Base-by-base conservation (phyloP, 768 basidiomycete species). In the Hericium alpestre region DNA sequence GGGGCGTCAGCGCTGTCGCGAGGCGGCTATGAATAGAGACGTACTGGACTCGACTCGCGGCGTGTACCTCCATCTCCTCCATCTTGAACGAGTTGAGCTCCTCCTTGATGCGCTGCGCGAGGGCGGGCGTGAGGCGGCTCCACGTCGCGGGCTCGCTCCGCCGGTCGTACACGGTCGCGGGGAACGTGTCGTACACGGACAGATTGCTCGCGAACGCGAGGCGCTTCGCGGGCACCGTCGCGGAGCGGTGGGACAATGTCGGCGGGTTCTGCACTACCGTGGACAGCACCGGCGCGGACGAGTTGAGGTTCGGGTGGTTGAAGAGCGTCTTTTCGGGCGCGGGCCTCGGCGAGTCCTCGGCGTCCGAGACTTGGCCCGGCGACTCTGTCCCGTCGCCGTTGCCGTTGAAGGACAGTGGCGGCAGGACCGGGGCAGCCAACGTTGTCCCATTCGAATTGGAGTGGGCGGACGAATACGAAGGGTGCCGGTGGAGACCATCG, bases 11-110 rank as follows among this genome's bases (percentile, higher is more conserved):
- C 56, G 53, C 54, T 49, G 63, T 50, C 53, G 47, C 7, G n/a
- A 10, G 22, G 49, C 43, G 22, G 40, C 49, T 41, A 51, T 10
- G 27, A 55, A 41, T 53, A 51, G 58, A 48, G 53, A 82, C 90
- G 63, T 69, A 93, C 90, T 96, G 86, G 65, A 90, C 83, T 70
- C 91, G 84, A 72, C 91, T 94, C 52, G 87, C 76, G 64, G 90
- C 89, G 72, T 98, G 95, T 60, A 99, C 93, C 69, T 94, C 92
- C 95, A 99, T 98, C 75, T 97, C 93, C 72, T 95, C 93, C 89
- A 97, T 91, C 79, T 98, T 98, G 74, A 90, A 98, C 56, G 91
- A 92, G 72, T 99, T 99, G 54, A 99, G 76, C 73, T 95, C 92
- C 73, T 95, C 93, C 79, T 99, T 99, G 71, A 99, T 98, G 65